Evolutionary conservation across 768 basidiomycete species (phyloP).

Genomic region (Rhizopogon roseolus): DNA sequence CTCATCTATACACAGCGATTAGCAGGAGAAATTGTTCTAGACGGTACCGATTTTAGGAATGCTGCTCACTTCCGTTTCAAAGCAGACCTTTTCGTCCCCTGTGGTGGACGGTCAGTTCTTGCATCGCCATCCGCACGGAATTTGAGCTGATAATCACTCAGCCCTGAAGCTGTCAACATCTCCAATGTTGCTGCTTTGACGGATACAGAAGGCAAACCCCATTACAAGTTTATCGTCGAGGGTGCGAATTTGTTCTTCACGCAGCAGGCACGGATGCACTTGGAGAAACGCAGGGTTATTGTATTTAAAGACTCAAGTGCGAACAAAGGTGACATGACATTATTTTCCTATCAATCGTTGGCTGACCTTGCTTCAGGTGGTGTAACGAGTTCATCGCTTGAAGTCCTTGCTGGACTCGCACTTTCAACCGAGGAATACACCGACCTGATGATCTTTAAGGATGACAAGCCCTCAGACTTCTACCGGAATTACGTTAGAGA

Average conservation of each 20-base stretch:
- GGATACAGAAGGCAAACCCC: conserved; percentile 90
- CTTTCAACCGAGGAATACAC: conserved; percentile 86
- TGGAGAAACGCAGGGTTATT: conserved; percentile 92
- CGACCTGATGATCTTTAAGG: conserved; percentile 91
- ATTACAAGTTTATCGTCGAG: conserved; percentile 96
- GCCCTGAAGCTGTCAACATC: conserved; percentile 94
- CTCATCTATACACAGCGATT: background rate
- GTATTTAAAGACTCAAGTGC: conserved; percentile 94
- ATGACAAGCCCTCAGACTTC: conserved; percentile 79
- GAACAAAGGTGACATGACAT: conserved; percentile 66
- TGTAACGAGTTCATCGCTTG: conserved; percentile 92
- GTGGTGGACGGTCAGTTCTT: conserved; percentile 72
- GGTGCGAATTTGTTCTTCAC: conserved; percentile 97
- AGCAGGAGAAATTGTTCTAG: conserved; percentile 90
- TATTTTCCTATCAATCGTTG: background rate
- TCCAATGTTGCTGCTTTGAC: conserved; percentile 88
- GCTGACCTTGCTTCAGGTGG: conserved; percentile 52
- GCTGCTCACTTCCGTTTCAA: conserved; percentile 95
- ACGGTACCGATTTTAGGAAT: conserved; percentile 97
- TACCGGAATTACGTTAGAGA: conserved; percentile 92
- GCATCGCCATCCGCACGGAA: background rate
- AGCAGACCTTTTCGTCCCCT: conserved; percentile 95
- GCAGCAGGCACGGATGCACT: conserved; percentile 86
- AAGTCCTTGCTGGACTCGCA: conserved; percentile 93
- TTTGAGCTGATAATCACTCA: conserved; percentile 12